Base-by-base conservation (phyloP, 169 alveolate genomes). In the Plasmodium ovale region DNA sequence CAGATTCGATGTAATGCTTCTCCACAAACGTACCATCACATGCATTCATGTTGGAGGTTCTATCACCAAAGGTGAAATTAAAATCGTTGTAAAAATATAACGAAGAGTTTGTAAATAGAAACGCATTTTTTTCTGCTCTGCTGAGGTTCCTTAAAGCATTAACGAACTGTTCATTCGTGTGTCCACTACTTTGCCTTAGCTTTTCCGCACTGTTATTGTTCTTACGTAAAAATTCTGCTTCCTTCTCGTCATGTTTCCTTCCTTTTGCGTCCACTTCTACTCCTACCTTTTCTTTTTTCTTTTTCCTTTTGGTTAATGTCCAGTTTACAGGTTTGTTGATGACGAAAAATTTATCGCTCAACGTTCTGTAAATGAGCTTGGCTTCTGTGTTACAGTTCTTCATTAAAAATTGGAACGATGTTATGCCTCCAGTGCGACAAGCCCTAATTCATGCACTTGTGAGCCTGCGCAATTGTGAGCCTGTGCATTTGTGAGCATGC, bases 281-380 rank as follows among this genome's bases (percentile, higher is more conserved):
- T 44, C 16, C 1, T 42, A 29, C 65, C 27, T 23, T 23, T 31
- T 23, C 49, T 29, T 25, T 56, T 23, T 16, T 64, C 19, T 33
- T 37, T 85, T 58, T 68, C 33, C 62, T 85, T 58, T 49, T 69
- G 27, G 53, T 70, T 44, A 85, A 62, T 4, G 87, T 70, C 91
- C 91, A 85, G 19, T 85, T 67, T 23, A 85, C 91, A 69, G 91
- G 91, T 27, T 85, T 85, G 64, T 85, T 54, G 42, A 85, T 85
- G 47, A 85, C 68, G 69, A 85, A 85, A 62, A 85, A 85, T 27
- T 67, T 53, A 16, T 85, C 91, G 53, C 51, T 37, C 68, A 85
- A 51, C n/a, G 59, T 85, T 68, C 91, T 33, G 72, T 85, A 85
- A 35, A 85, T 58, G 33, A 85, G 47, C 49, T 27, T 85, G 19